These are phyloP conservation scores for Euphrasia confusa DNA, from an alignment of 257 asterid genomes.

Conservation along the genomic window DNA sequence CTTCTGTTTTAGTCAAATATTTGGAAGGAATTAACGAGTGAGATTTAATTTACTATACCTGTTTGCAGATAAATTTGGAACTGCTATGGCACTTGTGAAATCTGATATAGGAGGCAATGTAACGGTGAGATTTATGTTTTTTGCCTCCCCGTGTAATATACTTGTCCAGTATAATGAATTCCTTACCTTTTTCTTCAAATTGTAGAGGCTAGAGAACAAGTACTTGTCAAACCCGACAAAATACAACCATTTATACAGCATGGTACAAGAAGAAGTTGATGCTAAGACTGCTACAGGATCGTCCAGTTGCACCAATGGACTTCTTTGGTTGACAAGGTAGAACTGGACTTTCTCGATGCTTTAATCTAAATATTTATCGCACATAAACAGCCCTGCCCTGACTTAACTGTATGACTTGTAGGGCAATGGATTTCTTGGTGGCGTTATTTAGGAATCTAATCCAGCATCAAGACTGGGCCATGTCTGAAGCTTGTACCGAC, in stretches of 20 bases:
- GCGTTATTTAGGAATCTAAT: constrained; percentile 70
- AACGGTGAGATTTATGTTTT: constrained; percentile 42
- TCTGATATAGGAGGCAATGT: constrained; percentile 92
- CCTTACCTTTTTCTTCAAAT: constrained; percentile 4
- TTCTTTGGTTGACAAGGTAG: constrained; percentile 97
- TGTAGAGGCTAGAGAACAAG: constrained; percentile 85
- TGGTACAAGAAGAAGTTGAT: constrained; percentile 88
- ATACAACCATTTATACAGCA: constrained; percentile 61
- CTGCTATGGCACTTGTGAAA: constrained; percentile 91
- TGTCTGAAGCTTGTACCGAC: constrained; percentile 87
- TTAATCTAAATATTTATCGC: not conserved
- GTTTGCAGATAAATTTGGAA: constrained; percentile 80
- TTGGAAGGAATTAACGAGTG: constrained; percentile 5
- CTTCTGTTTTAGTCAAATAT: not conserved
- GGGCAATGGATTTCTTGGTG: constrained; percentile 98
- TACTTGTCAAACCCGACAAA: constrained; percentile 65
- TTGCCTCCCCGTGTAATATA: constrained; percentile 19
- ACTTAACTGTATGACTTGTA: constrained; percentile 27
- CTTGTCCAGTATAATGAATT: constrained; percentile 17
- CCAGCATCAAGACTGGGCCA: constrained; percentile 77
- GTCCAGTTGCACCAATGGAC: constrained; percentile 95
- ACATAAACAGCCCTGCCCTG: not conserved
- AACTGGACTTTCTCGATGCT: constrained; percentile 10
- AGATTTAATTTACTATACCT: constrained; percentile 14
- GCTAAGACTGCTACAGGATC: constrained; percentile 90